A percentile compares a stretch with the other conserved stretches of the same genome.
Evolutionary conservation across 2,329 filamentous ascomycete genomes (phyloP).

Genomic region (Ceratocystis destructans): DNA sequence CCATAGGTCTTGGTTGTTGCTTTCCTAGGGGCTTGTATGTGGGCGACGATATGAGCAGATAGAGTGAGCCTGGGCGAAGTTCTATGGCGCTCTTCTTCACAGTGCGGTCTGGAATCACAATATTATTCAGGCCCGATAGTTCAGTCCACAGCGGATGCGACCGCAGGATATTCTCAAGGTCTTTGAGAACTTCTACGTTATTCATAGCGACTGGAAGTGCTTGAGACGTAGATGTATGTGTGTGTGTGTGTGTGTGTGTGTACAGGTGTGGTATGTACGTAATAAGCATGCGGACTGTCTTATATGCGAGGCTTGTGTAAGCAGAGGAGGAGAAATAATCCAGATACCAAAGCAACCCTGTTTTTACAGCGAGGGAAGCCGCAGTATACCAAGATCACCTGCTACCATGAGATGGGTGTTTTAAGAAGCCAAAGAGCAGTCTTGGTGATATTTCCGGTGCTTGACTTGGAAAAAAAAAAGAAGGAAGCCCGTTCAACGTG

Average conservation of each 20-base stretch:
- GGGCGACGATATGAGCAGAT: conserved; percentile 15
- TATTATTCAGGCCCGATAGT: background rate
- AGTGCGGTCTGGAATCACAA: background rate
- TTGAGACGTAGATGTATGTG: background rate
- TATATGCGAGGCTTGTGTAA: background rate
- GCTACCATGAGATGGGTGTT: background rate
- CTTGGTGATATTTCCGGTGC: background rate
- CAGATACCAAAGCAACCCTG: background rate
- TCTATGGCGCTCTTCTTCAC: background rate
- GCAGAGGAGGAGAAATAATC: background rate
- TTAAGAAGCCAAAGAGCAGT: background rate
- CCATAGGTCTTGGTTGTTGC: conserved; percentile 15
- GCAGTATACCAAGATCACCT: background rate
- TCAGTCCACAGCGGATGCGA: background rate
- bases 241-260: background rate
- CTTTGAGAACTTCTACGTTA: background rate
- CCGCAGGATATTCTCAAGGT: background rate
- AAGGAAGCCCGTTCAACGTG: background rate
- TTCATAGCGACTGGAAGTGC: background rate
- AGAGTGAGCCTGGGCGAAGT: conserved; percentile 6
- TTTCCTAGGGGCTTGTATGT: conserved; percentile 16
- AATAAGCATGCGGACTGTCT: background rate
- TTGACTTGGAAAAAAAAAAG: background rate
- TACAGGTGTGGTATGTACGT: background rate
- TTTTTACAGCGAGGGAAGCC: background rate